These are phyloP conservation scores for Lenwebbia sp. DNA, from an alignment of 345 rosid genomes.

Conservation along the genomic window DNA sequence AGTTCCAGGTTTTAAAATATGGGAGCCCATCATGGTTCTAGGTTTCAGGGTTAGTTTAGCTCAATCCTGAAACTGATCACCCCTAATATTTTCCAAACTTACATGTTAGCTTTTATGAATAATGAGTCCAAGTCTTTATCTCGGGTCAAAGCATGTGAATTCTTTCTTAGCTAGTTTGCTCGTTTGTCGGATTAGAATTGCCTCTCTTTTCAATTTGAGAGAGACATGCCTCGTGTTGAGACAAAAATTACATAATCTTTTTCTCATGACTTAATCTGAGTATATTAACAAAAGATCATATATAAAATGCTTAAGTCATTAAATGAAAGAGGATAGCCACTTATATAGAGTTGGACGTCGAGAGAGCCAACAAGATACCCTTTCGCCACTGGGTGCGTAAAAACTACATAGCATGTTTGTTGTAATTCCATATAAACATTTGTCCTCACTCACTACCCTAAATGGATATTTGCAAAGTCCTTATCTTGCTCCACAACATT, in stretches of 20 bases:
- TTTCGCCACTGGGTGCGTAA: not conserved
- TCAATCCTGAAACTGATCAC: not conserved
- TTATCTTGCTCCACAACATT: not conserved
- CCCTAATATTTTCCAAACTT: not conserved
- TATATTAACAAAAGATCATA: not conserved
- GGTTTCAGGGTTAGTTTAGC: not conserved
- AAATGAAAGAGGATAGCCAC: not conserved
- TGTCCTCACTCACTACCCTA: not conserved
- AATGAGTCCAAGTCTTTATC: not conserved
- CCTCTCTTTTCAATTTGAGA: not conserved
- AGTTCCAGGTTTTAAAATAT: not conserved
- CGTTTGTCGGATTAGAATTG: not conserved
- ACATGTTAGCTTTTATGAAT: not conserved
- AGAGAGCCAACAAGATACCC: not conserved
- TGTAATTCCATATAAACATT: not conserved
- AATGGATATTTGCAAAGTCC: not conserved
- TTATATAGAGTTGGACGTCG: not conserved
- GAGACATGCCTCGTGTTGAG: not conserved
- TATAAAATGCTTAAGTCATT: not conserved
- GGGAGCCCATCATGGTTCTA: not conserved
- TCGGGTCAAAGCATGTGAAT: not conserved
- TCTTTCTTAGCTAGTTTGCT: not conserved
- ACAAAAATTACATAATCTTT: not conserved
- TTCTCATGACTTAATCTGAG: not conserved
- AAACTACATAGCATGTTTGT: not conserved